These are phyloP conservation scores for Helicocarpus griseus DNA, from an alignment of 2,329 filamentous ascomycete genomes.

Conservation along the genomic window DNA sequence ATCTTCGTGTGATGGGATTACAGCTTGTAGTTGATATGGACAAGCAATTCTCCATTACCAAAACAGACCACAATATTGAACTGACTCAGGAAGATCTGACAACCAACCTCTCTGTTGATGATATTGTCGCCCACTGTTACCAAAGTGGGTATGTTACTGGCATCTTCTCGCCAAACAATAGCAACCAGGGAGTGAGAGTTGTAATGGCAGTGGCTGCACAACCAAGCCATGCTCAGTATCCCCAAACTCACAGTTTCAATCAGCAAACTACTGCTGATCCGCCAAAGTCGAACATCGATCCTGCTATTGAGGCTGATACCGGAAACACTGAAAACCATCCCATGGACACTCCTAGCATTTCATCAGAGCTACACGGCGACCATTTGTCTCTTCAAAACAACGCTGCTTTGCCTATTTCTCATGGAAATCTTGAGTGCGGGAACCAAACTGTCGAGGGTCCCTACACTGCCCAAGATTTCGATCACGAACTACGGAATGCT, in stretches of 20 bases:
- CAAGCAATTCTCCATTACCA: conserved; percentile 16
- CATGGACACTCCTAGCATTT: background rate
- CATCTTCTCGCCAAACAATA: conserved; percentile 6
- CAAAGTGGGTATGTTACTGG: conserved; percentile 20
- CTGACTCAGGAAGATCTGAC: conserved; percentile 16
- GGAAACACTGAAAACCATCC: background rate
- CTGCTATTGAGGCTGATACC: background rate
- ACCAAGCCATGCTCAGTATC: conserved; percentile 8
- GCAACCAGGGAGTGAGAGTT: conserved; percentile 9
- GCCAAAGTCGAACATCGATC: background rate
- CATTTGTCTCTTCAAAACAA: background rate
- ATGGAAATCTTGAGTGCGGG: background rate
- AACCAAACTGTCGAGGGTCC: background rate
- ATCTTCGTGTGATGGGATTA: conserved; percentile 42
- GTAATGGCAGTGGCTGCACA: conserved; percentile 21
- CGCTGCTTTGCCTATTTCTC: background rate
- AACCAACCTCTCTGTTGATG: conserved; percentile 24
- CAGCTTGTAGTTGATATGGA: conserved; percentile 24
- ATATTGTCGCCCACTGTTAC: conserved; percentile 25
- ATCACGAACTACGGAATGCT: conserved; percentile 7
- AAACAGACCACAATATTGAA: conserved; percentile 11
- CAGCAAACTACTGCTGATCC: background rate
- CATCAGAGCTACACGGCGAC: background rate
- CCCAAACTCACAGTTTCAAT: conserved; percentile 7
- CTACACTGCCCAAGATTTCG: conserved; percentile 7